Base-by-base conservation (phyloP, 176 grass and related monocot genomes). In the Carex cristatella region DNA sequence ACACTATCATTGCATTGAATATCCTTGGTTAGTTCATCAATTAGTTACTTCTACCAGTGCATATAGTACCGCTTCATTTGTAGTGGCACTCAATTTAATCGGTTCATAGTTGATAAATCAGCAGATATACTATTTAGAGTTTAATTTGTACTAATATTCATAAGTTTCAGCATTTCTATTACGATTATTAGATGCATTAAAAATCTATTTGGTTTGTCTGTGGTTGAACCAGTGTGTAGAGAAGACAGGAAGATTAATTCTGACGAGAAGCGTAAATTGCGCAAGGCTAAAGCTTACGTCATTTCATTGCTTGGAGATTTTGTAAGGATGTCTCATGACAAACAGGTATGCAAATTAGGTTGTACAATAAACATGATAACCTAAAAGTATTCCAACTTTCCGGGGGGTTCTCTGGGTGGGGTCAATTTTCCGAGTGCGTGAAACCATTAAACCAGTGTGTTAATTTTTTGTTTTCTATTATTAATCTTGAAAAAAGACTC, bases 281-380 rank as follows among this genome's bases (percentile, higher is more conserved):
- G 89, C 27, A 94, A 92, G 73, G 96, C 91, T 18, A 99, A 94
- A 79, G 83, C 87, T 0, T 99, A 92, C 76, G 91, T 99, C 15
- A 99, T 99, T 85, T 87, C 94, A 63, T 85, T 91, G 87, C 93
- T 99, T 12, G 96, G 93, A 30, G 96, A 99, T 69, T 84, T 94
- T 33, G 88, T 91, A 23, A 92, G 93, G 30, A 85, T 86, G 7
- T 92, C 92, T 33, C 89, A 95, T 73, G 88, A 80, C n/a, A 99
- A 95, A 56, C 96, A 95, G 96, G 95, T 98, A 80, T 18, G 32
- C 40, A 62, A 68, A 59, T 9, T 40, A 2, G 69, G 16, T 61
- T 10, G 31, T 30, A 49, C 7, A 42, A n/a, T 65, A 80, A 0
- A 2, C 4, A 30, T 64, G 59, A 55, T 61, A 14, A 69, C 84